Conservation (phyloP, 2,329 filamentous ascomycete species). For the Alternaria brassicae region DNA sequence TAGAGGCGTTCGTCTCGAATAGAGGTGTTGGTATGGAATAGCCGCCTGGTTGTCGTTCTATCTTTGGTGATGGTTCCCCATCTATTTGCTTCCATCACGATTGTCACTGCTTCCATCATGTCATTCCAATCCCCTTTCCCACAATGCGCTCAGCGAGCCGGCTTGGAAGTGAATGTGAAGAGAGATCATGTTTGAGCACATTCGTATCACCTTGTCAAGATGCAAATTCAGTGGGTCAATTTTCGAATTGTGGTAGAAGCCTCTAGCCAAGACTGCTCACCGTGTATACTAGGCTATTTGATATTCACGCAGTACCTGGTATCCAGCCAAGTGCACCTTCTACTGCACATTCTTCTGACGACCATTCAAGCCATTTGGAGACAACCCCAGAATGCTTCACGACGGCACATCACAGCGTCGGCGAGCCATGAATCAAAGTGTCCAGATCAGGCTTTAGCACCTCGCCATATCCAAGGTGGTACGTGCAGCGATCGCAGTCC, state of each 20-base stretch:
- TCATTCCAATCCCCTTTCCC: not conserved
- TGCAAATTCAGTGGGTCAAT: not conserved
- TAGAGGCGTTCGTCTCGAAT: not conserved
- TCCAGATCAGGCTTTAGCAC: constrained; percentile 1
- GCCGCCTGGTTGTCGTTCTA: not conserved
- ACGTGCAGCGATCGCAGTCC: constrained; percentile 16
- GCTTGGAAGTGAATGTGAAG: not conserved
- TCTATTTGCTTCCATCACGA: not conserved
- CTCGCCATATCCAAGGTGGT: not conserved
- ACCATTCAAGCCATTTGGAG: not conserved
- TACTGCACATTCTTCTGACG: not conserved
- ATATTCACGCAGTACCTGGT: not conserved
- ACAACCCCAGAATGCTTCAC: not conserved
- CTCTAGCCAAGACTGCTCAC: not conserved
- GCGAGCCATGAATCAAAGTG: constrained; percentile 5
- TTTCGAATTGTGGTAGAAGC: not conserved
- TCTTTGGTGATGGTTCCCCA: not conserved
- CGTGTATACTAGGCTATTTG: not conserved
- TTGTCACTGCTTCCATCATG: not conserved
- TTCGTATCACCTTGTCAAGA: not conserved
- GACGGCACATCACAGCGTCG: not conserved
- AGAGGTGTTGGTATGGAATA: not conserved
- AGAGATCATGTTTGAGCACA: not conserved
- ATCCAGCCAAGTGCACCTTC: not conserved
- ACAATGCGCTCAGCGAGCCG: not conserved